Evolutionary conservation across 2,329 filamentous ascomycete genomes (phyloP), one percentile per base, ranked within the genome.

Genomic region (Hymenoscyphus scutula): DNA sequence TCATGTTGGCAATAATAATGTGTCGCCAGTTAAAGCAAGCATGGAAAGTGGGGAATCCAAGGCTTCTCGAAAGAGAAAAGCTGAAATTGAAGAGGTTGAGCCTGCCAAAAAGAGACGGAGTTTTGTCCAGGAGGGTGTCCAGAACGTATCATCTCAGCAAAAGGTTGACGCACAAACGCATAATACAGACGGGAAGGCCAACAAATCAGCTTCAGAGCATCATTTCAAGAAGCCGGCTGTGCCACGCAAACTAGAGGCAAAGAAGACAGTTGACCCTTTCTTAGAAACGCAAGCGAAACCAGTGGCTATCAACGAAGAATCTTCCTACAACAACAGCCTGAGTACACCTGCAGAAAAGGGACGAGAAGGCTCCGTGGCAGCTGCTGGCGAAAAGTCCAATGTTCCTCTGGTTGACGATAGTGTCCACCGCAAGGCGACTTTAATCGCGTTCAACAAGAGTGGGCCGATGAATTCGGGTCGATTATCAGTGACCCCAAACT

Each of bases 401-500:
- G 23, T 17, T 15, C 15, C 45, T 17, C 45, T 63, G 17, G 60
- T 67, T 5, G 65, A 68, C 27, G 67, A 68, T 5, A 53, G 55
- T 58, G 32, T 53, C 5, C 23, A 38, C 25, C 59, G 67, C 51
- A 68, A 68, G 53, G 56, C 62, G 7, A 23, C 55, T 10, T 15
- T 67, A 13, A 62, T 68, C 5, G 48, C 53, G 7, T 68, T 68
- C 53, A 32, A 53, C 41, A 56, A 51, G 34, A 56, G 63, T 2
- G 67, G 65, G 2, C 63, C 67, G 6, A 37, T 34, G 32, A 68
- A 68, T 19, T 64, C 64, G 56, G 67, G 67, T 2, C 32, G 29
- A 15, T 23, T 23, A 51, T 41, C 63, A 32, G 53, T 38, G 51
- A 56, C 53, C 17, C 30, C 51, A 13, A 27, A 45, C 13, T 56